Evolutionary conservation across 2,329 filamentous ascomycete genomes (phyloP), one percentile per base, ranked within the genome.

Genomic region (Fusarium nodosum): DNA sequence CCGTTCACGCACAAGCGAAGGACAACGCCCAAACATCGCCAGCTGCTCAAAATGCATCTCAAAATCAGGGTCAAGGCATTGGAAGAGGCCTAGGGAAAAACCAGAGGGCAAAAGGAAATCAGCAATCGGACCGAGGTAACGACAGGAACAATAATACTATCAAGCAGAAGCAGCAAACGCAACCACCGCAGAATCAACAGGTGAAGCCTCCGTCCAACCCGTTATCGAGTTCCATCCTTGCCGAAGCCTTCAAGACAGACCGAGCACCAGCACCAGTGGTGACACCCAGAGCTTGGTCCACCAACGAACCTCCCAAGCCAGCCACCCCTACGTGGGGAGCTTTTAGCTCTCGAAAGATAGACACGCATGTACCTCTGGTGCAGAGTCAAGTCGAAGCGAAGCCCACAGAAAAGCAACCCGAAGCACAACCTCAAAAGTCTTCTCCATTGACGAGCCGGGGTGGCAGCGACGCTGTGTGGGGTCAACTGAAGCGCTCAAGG

Each of bases 161-260:
- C 24, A 22, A 18, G 24, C 60, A 60, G 28, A 57, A 61, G 42
- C 64, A 58, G 12, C 33, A 38, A 34, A 26, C 46, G 11, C 15
- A 33, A 24, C 31, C 24, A 34, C 30, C 15, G 22, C 46, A 34
- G 46, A 50, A 26, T 12, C 63, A 55, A 55, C 39, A 57, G 15
- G 34, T 18, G 34, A 56, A 31, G 18, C 34, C 52, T 28, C 24
- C 28, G 38, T 38, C 63, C 18, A 47, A 56, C 9, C 64, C 59
- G 11, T 57, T 73, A 45, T 77, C 76, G 15, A 77, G 68, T 22
- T 73, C 76, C 3, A 68, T 78, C 9, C 68, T 79, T 36, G 77
- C 77, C 5, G 73, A 79, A 36, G 77, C 77, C n/a, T 75, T 79
- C 66, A 78, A 72, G 51, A 70, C 74, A 46, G 70, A 75, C 42